phyloP scores from a whole-genome alignment of 2,329 filamentous ascomycete genomes.

The Coniochaeta sp. region DNA sequence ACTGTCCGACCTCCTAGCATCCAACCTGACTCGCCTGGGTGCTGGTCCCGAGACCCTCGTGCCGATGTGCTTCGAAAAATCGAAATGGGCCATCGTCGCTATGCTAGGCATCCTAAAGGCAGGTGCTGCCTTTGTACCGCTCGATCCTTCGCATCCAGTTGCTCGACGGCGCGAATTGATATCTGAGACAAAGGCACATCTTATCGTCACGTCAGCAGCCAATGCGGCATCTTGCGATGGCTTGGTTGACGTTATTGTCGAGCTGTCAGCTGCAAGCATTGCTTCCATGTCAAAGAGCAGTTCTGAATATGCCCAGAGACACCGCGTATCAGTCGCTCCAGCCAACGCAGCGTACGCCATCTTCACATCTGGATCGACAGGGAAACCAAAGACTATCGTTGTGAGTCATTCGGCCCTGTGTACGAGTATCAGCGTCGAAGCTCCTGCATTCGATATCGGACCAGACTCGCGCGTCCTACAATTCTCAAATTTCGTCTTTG shows the following conservation, averaged over 20 bases:
- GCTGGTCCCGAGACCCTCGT: no score
- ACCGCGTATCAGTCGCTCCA: neutral
- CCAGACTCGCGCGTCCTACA: slow-evolving; percentile 4
- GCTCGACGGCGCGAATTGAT: slow-evolving; percentile 8
- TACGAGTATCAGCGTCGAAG: slow-evolving; percentile 2
- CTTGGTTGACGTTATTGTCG: no score
- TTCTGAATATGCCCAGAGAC: no score
- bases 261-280: neutral
- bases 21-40: no score
- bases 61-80: no score
- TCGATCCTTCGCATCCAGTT: slow-evolving; percentile 5
- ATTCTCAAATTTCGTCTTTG: slow-evolving; percentile 8
- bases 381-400: slow-evolving; percentile 28
- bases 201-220: neutral
- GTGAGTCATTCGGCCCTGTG: slow-evolving; percentile 8
- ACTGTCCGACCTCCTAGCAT: no score
- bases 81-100: no score
- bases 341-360: slow-evolving; percentile 31
- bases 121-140: slow-evolving; percentile 6
- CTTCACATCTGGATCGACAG: slow-evolving; percentile 45
- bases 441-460: neutral
- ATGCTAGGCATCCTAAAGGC: slow-evolving; percentile 6
- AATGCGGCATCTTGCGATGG: no score
- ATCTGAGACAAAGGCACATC: neutral
- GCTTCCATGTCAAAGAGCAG: no score